These are phyloP conservation scores for Penicillium sp. DNA, from an alignment of 2,329 filamentous ascomycete genomes.

Conservation along the genomic window DNA sequence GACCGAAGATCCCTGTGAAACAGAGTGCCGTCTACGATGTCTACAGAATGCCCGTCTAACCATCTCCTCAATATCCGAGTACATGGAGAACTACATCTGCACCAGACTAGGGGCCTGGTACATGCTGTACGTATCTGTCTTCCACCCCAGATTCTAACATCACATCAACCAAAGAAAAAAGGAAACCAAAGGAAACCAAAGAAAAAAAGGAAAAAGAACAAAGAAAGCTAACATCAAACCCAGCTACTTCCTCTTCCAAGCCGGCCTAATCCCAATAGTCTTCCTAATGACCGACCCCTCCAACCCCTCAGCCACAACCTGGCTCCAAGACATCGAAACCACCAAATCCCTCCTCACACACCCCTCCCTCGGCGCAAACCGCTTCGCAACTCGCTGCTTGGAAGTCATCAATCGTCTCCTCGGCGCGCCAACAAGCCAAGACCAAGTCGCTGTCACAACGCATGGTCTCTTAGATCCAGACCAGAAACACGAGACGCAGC, in stretches of 20 bases:
- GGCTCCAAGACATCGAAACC: constrained; percentile 41
- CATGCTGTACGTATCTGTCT: constrained; percentile 35
- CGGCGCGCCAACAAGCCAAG: constrained; percentile 27
- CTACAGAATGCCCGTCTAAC: constrained; percentile 41
- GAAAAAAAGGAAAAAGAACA: too few species aligned
- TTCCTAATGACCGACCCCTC: constrained; percentile 43
- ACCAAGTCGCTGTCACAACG: neutral
- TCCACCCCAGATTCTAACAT: neutral
- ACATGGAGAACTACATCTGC: constrained; percentile 40
- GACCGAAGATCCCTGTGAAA: constrained; percentile 37
- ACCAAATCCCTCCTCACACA: constrained; percentile 41
- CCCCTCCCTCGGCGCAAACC: constrained; percentile 39
- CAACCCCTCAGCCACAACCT: constrained; percentile 35
- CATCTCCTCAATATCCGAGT: constrained; percentile 43
- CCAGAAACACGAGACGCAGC: constrained; percentile 11
- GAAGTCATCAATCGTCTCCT: constrained; percentile 40
- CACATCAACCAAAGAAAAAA: too few species aligned
- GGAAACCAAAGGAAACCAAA: too few species aligned
- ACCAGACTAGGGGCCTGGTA: constrained; percentile 45
- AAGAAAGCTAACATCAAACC: constrained; percentile 1
- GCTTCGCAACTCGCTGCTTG: constrained; percentile 39
- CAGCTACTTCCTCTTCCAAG: constrained; percentile 47
- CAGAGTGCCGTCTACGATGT: constrained; percentile 40
- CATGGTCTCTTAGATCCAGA: neutral
- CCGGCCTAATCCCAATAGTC: constrained; percentile 44